Evolutionary conservation across 1,284 basidiomycete genomes (phyloP).

Genomic region (Melanopsichium pennsylvanicum): DNA sequence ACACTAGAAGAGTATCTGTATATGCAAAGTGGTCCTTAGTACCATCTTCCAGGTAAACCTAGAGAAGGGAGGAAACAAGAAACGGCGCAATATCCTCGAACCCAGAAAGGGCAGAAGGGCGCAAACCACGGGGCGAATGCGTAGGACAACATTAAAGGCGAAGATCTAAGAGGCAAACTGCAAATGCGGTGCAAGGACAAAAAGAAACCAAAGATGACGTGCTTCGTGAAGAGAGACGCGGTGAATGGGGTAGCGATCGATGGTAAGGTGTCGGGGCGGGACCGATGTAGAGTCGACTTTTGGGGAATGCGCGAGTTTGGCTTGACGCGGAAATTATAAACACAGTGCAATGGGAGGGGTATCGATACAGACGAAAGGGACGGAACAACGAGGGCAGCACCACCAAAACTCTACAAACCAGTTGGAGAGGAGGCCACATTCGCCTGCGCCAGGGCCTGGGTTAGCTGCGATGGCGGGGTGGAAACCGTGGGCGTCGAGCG

Average conservation of each 20-base stretch:
- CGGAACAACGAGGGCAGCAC: neutral
- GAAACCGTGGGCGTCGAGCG: constrained; percentile 14
- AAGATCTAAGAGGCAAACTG: constrained; percentile 18
- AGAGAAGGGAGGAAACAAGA: neutral
- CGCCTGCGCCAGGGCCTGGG: constrained; percentile 37
- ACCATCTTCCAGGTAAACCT: neutral
- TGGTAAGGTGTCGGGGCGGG: constrained; percentile 13
- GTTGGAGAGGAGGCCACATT: constrained; percentile 14
- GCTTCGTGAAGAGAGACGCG: neutral
- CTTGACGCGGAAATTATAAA: constrained; percentile 30
- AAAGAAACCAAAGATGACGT: constrained; percentile 23
- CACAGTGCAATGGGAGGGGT: constrained; percentile 35
- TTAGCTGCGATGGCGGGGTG: constrained; percentile 32
- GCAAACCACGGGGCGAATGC: neutral
- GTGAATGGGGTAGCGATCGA: constrained; percentile 24
- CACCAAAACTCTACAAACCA: constrained; percentile 16
- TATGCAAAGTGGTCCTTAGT: constrained; percentile 10
- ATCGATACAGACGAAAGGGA: constrained; percentile 35
- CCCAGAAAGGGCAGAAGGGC: neutral
- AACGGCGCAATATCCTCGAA: constrained; percentile 10
- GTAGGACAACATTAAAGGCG: constrained; percentile 30
- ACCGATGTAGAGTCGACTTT: constrained; percentile 2
- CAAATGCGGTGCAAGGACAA: constrained; percentile 34
- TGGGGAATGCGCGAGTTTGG: constrained; percentile 6
- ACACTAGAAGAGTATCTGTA: constrained; percentile 19